Percentiles rank a stretch among this genome's conserved stretches.
Conservation (phyloP, 108 stramenopile species). For the Cyclotella cryptica region DNA sequence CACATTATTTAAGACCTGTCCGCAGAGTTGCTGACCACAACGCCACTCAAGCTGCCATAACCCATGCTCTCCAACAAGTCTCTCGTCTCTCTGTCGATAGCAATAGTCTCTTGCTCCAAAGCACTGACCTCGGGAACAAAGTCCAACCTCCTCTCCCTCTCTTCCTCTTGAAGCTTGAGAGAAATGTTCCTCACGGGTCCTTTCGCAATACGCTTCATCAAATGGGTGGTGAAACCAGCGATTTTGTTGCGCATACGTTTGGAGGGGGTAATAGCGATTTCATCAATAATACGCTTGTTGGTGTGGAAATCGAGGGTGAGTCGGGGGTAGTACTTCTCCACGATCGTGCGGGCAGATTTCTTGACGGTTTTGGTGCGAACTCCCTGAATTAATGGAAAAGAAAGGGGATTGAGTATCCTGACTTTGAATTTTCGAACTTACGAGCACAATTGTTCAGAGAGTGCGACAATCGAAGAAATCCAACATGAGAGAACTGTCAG, state of each 20-base stretch:
- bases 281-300: constrained; percentile 98
- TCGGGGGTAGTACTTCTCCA: constrained; percentile 99
- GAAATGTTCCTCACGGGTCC: constrained; percentile 99
- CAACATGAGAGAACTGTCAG: no score
- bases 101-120: constrained; percentile 94
- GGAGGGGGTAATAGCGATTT: constrained; percentile 97
- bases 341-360: constrained; percentile 98
- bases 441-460: no score
- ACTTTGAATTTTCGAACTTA: constrained; percentile 15
- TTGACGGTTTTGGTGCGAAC: constrained; percentile 99
- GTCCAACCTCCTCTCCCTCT: constrained; percentile 99
- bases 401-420: constrained; percentile 3
- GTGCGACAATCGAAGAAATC: not conserved
- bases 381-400: constrained; percentile 68
- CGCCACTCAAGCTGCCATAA: constrained; percentile 80
- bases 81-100: constrained; percentile 96
- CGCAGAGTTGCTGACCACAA: constrained; percentile 66
- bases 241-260: constrained; percentile 99
- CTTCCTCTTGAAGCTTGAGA: constrained; percentile 99
- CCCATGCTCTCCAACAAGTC: constrained; percentile 96
- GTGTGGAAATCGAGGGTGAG: constrained; percentile 99
- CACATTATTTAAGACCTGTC: constrained; percentile 52
- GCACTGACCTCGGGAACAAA: constrained; percentile 99
- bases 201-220: constrained; percentile 99
- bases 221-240: constrained; percentile 98